phyloP scores from a whole-genome alignment of 345 rosid species.

The Citrus glauca region DNA sequence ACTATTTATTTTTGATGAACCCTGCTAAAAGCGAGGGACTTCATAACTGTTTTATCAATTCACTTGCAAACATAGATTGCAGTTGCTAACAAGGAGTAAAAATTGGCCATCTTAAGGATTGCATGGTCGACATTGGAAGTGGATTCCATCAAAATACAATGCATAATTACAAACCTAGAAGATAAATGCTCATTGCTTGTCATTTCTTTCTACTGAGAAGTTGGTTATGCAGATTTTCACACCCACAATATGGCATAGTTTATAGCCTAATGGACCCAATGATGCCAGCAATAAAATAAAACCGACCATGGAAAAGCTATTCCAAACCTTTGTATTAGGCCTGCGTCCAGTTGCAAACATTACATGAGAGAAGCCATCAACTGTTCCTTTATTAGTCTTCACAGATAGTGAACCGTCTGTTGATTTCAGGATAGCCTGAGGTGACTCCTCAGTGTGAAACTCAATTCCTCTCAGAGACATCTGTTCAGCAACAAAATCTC shows the following conservation, averaged over 20 bases:
- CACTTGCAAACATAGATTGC: not conserved
- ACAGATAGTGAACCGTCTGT: conserved; percentile 76
- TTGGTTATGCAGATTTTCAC: not conserved
- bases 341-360: conserved; percentile 98
- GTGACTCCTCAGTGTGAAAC: conserved; percentile 85
- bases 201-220: not conserved
- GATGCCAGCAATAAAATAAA: not conserved
- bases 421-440: conserved; percentile 75
- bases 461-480: conserved; percentile 89
- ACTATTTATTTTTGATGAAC: not conserved
- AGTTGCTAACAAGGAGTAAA: not conserved
- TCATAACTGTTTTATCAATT: not conserved
- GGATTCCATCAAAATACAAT: not conserved
- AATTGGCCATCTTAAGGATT: not conserved
- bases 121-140: not conserved
- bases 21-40: not conserved
- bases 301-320: not conserved
- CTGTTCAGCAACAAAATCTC: conserved; percentile 89
- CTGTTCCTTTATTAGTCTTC: conserved; percentile 80
- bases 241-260: not conserved
- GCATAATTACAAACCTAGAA: not conserved
- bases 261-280: not conserved
- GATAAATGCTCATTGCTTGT: not conserved
- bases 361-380: conserved; percentile 84
- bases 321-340: conserved; percentile 80